A percentile compares a stretch with the other conserved stretches of the same genome.
Evolutionary conservation across 2,329 filamentous ascomycete genomes (phyloP).

Genomic region (Xylaria sp.): DNA sequence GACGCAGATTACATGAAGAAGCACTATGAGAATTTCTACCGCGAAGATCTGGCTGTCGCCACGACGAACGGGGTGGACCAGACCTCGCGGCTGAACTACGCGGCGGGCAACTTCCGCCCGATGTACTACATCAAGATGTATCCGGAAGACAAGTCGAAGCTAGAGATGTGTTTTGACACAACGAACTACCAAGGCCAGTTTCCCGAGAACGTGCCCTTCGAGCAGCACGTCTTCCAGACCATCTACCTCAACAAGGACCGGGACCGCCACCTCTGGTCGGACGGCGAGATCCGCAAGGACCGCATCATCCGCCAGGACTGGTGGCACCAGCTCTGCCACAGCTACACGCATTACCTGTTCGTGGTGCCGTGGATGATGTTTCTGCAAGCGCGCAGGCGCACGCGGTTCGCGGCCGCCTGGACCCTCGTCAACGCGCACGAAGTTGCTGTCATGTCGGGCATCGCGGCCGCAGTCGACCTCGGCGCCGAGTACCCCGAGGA

Average conservation of each 20-base stretch:
- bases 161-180: slow-evolving; percentile 66
- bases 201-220: slow-evolving; percentile 59
- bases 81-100: slow-evolving; percentile 54
- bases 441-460: slow-evolving; percentile 73
- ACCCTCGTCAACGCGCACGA: slow-evolving; percentile 76
- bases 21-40: slow-evolving; percentile 73
- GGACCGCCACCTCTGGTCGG: slow-evolving; percentile 64
- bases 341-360: slow-evolving; percentile 67
- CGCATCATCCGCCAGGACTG: slow-evolving; percentile 68
- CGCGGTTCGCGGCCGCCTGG: slow-evolving; percentile 72
- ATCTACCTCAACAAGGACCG: slow-evolving; percentile 69
- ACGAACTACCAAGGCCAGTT: slow-evolving; percentile 70
- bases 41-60: slow-evolving; percentile 55
- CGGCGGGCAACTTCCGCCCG: slow-evolving; percentile 56
- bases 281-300: slow-evolving; percentile 62
- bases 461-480: slow-evolving; percentile 74
- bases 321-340: slow-evolving; percentile 72
- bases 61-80: slow-evolving; percentile 52
- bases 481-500: slow-evolving; percentile 73
- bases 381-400: slow-evolving; percentile 69
- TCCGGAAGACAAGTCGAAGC: slow-evolving; percentile 61
- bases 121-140: slow-evolving; percentile 70
- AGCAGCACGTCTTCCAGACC: slow-evolving; percentile 55
- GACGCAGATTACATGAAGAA: slow-evolving; percentile 73
- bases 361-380: slow-evolving; percentile 75